These are phyloP conservation scores for Beauveria australis DNA, from an alignment of 2,329 filamentous ascomycete genomes.

Conservation along the genomic window DNA sequence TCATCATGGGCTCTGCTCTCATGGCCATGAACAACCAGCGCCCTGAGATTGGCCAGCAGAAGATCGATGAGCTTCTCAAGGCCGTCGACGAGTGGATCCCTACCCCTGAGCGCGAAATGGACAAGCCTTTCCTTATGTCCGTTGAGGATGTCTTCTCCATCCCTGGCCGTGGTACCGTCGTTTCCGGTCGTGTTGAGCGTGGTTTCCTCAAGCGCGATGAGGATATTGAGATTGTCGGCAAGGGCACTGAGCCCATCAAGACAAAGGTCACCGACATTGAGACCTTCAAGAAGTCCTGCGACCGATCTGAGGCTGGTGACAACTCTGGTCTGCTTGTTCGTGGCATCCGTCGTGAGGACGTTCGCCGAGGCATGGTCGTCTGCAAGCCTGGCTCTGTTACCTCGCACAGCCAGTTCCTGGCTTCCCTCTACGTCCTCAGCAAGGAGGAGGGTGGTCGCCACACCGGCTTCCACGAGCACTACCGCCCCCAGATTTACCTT, in stretches of 20 bases:
- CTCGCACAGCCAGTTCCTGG: conserved; percentile 84
- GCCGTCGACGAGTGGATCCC: conserved; percentile 96
- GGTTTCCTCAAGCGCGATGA: conserved; percentile 87
- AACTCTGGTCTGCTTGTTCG: conserved; percentile 96
- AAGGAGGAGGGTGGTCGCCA: conserved; percentile 98
- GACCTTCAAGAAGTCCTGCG: conserved; percentile 99
- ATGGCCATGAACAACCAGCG: conserved; percentile 84
- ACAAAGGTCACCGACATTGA: conserved; percentile 99
- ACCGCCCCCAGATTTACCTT: conserved; percentile 93
- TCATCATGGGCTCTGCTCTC: conserved; percentile 93
- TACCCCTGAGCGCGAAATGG: conserved; percentile 83
- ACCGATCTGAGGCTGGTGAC: conserved; percentile 91
- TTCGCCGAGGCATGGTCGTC: conserved; percentile 91
- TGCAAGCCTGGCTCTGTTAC: conserved; percentile 75
- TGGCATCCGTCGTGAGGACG: conserved; percentile 91
- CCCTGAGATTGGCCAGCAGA: conserved; percentile 75
- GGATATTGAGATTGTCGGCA: conserved; percentile 92
- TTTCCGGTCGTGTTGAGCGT: conserved; percentile 94
- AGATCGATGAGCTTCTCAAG: conserved; percentile 85
- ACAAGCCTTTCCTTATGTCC: conserved; percentile 99
- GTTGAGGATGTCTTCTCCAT: conserved; percentile 91
- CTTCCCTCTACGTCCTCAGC: conserved; percentile 92
- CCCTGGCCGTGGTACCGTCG: conserved; percentile 89
- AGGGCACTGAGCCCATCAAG: conserved; percentile 74
- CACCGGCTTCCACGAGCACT: conserved; percentile 92